Evolutionary conservation across 2,329 filamentous ascomycete species (phyloP).

Genomic region (Hypoxylon sp.): DNA sequence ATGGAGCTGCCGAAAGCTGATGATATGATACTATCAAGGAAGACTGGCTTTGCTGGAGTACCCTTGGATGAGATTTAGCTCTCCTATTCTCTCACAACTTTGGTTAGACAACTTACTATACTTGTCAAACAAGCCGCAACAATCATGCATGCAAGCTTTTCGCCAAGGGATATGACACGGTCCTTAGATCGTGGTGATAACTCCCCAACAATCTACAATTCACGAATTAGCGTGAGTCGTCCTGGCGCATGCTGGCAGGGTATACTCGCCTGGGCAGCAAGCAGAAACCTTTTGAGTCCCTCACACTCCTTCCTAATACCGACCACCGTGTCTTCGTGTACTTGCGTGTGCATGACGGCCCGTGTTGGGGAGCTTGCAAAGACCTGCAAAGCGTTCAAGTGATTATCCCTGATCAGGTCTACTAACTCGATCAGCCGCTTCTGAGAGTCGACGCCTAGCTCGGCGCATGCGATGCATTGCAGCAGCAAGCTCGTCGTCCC

Average conservation of each 20-base stretch:
- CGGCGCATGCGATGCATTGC: conserved; percentile 44
- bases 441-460: conserved; percentile 31
- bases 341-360: conserved; percentile 34
- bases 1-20: conserved; percentile 38
- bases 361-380: conserved; percentile 30
- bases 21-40: conserved; percentile 41
- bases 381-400: conserved; percentile 51
- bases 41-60: conserved; percentile 37
- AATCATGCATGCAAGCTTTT: conserved; percentile 44
- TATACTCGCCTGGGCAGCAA: conserved; percentile 57
- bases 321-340: conserved; percentile 50
- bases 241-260: not conserved
- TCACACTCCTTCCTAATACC: conserved; percentile 58
- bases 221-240: conserved; percentile 14
- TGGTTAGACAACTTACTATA: conserved; percentile 35
- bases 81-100: not conserved
- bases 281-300: conserved; percentile 56
- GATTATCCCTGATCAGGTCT: conserved; percentile 58
- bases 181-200: conserved; percentile 60
- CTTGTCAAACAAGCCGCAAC: conserved; percentile 43
- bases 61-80: conserved; percentile 33
- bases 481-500: conserved; percentile 60
- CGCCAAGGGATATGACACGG: conserved; percentile 56
- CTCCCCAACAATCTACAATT: conserved; percentile 53
- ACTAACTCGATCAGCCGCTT: conserved; percentile 56